Base-by-base conservation (phyloP, 1,139 yeast species). In the Eremothecium gossypii region DNA sequence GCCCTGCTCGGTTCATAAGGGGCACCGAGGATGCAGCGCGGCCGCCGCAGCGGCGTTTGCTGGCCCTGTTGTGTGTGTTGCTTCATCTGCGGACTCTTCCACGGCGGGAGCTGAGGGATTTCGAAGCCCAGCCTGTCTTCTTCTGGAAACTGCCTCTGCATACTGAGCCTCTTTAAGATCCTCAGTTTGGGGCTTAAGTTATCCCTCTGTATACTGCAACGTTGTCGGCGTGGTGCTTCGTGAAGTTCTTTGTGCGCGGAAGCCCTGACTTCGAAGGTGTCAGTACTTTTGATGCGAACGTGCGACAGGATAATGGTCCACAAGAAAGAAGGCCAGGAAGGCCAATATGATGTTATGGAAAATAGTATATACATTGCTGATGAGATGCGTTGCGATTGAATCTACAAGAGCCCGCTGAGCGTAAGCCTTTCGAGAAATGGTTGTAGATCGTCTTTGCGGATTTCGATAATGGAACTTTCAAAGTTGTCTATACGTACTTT, bases 381-480 rank as follows among this genome's bases (percentile, higher is more conserved):
- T 17, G 23, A 3, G 23, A 17, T 17, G 6, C 23, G 23, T 3
- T 17, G 23, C 23, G 23, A 17, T 29, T 29, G 5, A 20, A 17
- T 27, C 53, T 43, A 65, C 13, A 70, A 57, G 34, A 71, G 53
- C 3, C 76, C 76, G 56, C 76, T 71, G 36, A 76, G 52, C 5
- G 81, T 76, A 45, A 91, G 67, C 44, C 79, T 78, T 60, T 91
- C 98, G 50, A 91, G 67, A 57, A 91, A 91, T 36, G 95, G 86
- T 3, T 87, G 72, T 51, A 91, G 68, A 58, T 93, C 98, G 43
- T 87, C 95, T 57, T 80, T 82, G 45, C 86, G 68, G 38, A 93
- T 80, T 63, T 91, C 97, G 36, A 93, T 86, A 30, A 91, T 85
- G 2, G 96, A 80, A 49, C 95, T 84, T 57, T 91, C 97, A 63